Percentiles rank a stretch among this genome's conserved stretches.
Conservation (phyloP, 176 grass and related monocot genomes). For the Elaeis guineensis region DNA sequence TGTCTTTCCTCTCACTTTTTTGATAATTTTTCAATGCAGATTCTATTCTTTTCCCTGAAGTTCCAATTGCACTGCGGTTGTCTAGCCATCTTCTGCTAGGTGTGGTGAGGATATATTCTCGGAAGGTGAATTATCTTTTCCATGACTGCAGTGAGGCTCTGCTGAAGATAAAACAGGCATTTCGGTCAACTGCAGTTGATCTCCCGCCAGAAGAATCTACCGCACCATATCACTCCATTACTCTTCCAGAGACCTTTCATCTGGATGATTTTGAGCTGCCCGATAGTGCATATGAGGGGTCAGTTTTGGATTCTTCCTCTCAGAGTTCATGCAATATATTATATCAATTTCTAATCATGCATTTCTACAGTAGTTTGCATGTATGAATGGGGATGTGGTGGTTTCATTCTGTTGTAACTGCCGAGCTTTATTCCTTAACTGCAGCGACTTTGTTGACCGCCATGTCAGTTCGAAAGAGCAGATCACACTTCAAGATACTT, state of each 20-base stretch:
- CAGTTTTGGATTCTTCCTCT: conserved; percentile 5
- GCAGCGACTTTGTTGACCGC: conserved; percentile 72
- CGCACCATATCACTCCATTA: conserved; percentile 99
- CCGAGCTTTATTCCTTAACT: neutral
- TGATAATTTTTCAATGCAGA: conserved; percentile 35
- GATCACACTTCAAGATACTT: conserved; percentile 97
- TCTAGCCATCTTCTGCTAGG: conserved; percentile 97
- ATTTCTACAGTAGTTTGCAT: no score
- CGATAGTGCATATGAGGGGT: conserved; percentile 86
- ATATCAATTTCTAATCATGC: no score
- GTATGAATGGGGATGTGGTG: no score
- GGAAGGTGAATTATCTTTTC: conserved; percentile 99
- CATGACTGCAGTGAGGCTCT: conserved; percentile 98
- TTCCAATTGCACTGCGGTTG: conserved; percentile 92
- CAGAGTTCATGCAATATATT: neutral
- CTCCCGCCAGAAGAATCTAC: conserved; percentile 97
- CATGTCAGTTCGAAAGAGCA: conserved; percentile 98
- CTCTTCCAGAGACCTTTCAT: conserved; percentile 98
- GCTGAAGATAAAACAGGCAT: conserved; percentile 98
- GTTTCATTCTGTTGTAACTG: no score
- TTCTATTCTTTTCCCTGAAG: conserved; percentile 98
- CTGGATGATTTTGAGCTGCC: conserved; percentile 99
- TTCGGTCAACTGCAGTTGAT: conserved; percentile 88
- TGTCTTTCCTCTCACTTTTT: neutral
- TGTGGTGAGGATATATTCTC: conserved; percentile 97